These are phyloP conservation scores for Calonectria ilicicola DNA, from an alignment of 2,329 filamentous ascomycete genomes.

Conservation along the genomic window DNA sequence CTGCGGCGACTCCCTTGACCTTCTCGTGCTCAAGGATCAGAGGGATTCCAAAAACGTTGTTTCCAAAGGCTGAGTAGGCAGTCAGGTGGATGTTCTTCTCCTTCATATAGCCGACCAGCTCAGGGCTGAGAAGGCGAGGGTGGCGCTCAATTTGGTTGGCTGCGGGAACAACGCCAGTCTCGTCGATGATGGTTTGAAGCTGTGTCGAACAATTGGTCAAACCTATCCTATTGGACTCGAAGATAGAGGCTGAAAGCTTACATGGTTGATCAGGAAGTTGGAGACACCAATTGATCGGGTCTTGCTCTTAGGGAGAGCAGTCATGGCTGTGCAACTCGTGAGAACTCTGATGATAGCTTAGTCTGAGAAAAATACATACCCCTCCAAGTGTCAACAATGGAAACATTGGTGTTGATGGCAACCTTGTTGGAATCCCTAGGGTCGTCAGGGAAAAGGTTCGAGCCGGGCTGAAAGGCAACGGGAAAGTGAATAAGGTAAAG, in stretches of 20 bases:
- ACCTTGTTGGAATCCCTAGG: constrained; percentile 41
- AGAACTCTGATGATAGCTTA: not conserved
- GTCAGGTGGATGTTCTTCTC: constrained; percentile 74
- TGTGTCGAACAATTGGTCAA: constrained; percentile 29
- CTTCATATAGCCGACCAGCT: constrained; percentile 70
- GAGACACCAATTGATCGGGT: constrained; percentile 78
- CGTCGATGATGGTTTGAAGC: constrained; percentile 67
- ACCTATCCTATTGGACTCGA: constrained; percentile 30
- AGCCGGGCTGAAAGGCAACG: not conserved
- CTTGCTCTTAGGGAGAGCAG: constrained; percentile 70
- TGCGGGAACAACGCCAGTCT: constrained; percentile 67
- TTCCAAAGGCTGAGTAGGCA: constrained; percentile 70
- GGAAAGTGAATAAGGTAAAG: not conserved
- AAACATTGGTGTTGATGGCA: constrained; percentile 57
- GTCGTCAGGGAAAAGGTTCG: constrained; percentile 47
- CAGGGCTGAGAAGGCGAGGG: constrained; percentile 69
- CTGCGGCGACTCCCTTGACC: constrained; percentile 67
- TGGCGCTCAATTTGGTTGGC: constrained; percentile 79
- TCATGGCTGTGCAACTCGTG: constrained; percentile 53
- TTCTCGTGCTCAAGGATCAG: constrained; percentile 69
- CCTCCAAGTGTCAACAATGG: constrained; percentile 59
- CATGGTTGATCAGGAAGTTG: constrained; percentile 74
- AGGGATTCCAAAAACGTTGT: constrained; percentile 56
- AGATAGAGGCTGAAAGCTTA: constrained; percentile 26
- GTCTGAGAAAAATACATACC: constrained; percentile 36